phyloP scores from a whole-genome alignment of 208 protist species.

The Acanthamoeba culbertsoni region DNA sequence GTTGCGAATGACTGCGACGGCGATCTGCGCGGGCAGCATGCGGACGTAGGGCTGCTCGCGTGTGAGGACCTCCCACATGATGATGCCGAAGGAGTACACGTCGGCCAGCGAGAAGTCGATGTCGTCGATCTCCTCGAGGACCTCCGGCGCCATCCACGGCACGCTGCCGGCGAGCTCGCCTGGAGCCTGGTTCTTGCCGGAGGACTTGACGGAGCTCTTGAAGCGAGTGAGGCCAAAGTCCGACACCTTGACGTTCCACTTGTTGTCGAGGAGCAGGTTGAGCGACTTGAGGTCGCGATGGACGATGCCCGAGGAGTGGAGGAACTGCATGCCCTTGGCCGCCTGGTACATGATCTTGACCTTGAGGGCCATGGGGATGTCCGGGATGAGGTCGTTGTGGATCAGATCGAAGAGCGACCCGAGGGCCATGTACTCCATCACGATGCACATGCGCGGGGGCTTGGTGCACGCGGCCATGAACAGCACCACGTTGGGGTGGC shows the following conservation, averaged over 20 bases:
- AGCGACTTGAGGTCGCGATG: constrained; percentile 63
- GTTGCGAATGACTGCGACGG: background rate
- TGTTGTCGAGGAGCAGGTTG: constrained; percentile 57
- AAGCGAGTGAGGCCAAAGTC: constrained; percentile 37
- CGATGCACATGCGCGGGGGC: background rate
- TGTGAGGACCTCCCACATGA: constrained; percentile 35
- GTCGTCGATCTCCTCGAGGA: background rate
- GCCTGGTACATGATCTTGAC: background rate
- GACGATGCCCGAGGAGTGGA: constrained; percentile 61
- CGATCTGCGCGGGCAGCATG: background rate
- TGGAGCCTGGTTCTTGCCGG: background rate
- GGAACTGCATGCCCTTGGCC: constrained; percentile 58
- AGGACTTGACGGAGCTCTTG: background rate
- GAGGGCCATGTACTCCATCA: constrained; percentile 15
- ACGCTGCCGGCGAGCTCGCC: background rate
- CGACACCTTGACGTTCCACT: background rate
- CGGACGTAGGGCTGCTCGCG: background rate
- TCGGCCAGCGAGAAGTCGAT: background rate
- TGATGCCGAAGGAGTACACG: constrained; percentile 12
- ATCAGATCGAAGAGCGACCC: background rate
- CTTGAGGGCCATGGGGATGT: background rate
- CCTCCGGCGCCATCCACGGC: constrained; percentile 34
- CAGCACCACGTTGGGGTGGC: constrained; percentile 20
- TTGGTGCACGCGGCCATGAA: constrained; percentile 47
- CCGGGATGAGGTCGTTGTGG: constrained; percentile 20